phyloP scores from a whole-genome alignment of 1,284 basidiomycete genomes.

The Tremellales sp. region DNA sequence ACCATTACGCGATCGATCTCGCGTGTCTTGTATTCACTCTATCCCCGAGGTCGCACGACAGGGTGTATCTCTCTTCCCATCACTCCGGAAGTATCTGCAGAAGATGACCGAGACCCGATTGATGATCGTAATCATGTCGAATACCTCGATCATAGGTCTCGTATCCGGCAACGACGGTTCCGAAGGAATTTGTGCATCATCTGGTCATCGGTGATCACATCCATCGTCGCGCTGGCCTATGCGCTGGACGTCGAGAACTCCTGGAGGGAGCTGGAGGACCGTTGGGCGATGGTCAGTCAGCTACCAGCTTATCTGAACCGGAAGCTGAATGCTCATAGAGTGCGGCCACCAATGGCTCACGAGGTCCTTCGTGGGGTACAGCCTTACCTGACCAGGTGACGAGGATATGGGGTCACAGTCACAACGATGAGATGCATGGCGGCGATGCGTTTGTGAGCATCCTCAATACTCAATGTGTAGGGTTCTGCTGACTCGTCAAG shows the following conservation, averaged over 20 bases:
- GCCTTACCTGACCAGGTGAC: background rate
- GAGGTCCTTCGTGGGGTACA: background rate
- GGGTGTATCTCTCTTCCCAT: no score
- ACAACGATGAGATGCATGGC: constrained; percentile 38
- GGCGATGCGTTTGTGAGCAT: constrained; percentile 22
- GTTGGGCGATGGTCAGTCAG: background rate
- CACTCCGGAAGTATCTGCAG: no score
- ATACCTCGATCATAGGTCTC: no score
- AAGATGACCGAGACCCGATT: no score
- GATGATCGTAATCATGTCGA: no score
- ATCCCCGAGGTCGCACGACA: no score
- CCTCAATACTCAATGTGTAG: background rate
- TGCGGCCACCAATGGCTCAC: background rate
- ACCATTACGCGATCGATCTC: no score
- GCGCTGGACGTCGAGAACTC: background rate
- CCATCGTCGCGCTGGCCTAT: background rate
- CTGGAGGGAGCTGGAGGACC: background rate
- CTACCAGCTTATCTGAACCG: background rate
- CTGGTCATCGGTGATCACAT: background rate
- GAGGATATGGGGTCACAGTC: constrained; percentile 19
- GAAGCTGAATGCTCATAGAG: background rate
- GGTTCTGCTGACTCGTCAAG: constrained; percentile 4
- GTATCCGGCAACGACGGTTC: no score
- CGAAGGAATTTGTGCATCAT: background rate
- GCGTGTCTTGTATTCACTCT: no score